Base-by-base conservation (phyloP, 2,329 filamentous ascomycete genomes). In the Knoxdaviesia proteae region DNA sequence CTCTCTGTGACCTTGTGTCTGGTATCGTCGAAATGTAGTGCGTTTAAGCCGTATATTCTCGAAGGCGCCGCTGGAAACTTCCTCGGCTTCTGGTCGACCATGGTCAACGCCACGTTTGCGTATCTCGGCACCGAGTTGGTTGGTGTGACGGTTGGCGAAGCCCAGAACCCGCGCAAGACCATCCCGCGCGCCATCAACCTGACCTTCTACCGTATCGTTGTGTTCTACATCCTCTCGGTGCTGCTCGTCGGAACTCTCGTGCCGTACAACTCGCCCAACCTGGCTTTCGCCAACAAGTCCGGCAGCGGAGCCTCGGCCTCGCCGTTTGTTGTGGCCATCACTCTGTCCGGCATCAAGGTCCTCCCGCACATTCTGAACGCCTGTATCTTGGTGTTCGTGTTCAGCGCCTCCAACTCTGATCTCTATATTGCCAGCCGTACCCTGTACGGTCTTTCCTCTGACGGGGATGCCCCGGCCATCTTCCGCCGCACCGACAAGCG, bases 151-250 rank as follows among this genome's bases (percentile, higher is more conserved):
- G 79, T 84, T 34, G 80, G 77, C 42, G 80, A 86, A 58, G 80
- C 80, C 0, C 77, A 84, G 60, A 86, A 86, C 60, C 82, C 82
- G 1, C 74, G 80, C 54, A 74, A 72, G 56, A 81, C 76, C 10
- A 77, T 88, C 47, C 82, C 82, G 6, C 73, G 76, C 46, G 81
- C 80, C 42, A 86, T 86, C 64, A 80, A 76, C 38, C 67, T 84
- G 41, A 86, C 80, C 49, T 87, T 87, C 59, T 87, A 73, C 63
- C 81, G 82, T 45, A 87, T 88, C 56, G 60, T 84, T 49, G 64
- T 87, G 62, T 88, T 88, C 65, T 88, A 88, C 64, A 68, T 76
- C 51, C 58, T 84, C 45, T 77, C 71, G 29, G 78, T 86, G 34
- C 68, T 88, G 42, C 67, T 87, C 42, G 64, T 88, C 43, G 81